Evolutionary conservation across 306 rosid genomes (phyloP).

Genomic region (Delonix regia): DNA sequence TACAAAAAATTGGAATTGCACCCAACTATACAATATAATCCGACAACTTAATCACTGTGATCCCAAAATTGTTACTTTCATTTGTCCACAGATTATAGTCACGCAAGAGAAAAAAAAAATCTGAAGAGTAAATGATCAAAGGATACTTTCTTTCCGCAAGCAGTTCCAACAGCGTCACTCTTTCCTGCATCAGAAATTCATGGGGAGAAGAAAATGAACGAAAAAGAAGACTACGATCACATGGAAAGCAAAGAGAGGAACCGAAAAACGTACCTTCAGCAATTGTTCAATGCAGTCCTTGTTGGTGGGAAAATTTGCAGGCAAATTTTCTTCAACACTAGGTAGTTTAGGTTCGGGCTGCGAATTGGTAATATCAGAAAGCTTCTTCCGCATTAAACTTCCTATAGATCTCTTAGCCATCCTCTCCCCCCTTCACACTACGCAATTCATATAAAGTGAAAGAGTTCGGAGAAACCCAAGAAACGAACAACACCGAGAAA

Average conservation of each 20-base stretch:
- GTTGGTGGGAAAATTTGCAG: slow-evolving; percentile 20
- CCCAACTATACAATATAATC: background rate
- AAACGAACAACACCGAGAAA: background rate
- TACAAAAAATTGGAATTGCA: background rate
- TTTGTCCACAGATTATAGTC: background rate
- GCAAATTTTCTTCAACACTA: slow-evolving; percentile 34
- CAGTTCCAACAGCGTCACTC: slow-evolving; percentile 50
- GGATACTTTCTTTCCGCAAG: slow-evolving; percentile 68
- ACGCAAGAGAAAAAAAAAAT: background rate
- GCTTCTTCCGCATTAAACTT: slow-evolving; percentile 54
- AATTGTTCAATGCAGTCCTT: slow-evolving; percentile 56
- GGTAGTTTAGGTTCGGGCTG: slow-evolving; percentile 37
- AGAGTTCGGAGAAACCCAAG: slow-evolving; percentile 11
- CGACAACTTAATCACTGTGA: too few species aligned
- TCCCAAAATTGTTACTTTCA: background rate
- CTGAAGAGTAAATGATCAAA: background rate
- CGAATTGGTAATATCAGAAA: slow-evolving; percentile 64
- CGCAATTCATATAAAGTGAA: background rate
- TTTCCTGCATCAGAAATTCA: slow-evolving; percentile 56
- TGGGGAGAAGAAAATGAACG: background rate
- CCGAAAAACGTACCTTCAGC: slow-evolving; percentile 43
- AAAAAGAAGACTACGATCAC: background rate
- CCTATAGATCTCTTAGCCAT: slow-evolving; percentile 54
- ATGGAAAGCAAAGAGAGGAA: background rate
- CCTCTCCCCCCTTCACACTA: slow-evolving; percentile 29